Evolutionary conservation across 2,329 filamentous ascomycete species (phyloP), one percentile per base, ranked within the genome.

Genomic region (Parastagonospora avenae): DNA sequence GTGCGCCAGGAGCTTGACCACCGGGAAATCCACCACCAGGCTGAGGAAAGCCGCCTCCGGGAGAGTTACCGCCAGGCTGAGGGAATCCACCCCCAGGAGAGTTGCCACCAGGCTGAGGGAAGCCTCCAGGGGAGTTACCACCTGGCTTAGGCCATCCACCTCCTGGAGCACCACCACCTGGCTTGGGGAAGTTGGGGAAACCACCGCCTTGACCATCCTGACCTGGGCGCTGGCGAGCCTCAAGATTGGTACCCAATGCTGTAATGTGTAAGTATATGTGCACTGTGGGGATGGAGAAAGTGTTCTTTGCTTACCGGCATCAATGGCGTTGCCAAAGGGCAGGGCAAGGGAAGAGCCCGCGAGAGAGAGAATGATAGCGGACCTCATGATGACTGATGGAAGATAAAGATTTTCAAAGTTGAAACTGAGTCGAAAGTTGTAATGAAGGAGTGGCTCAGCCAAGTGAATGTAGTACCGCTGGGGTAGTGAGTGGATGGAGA

Each of bases 321-420:
- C 54, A 33, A 57, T 33, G 32, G 50, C 48, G 42, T 45, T 42
- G 38, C 49, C 46, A 16, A 60, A 48, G 14, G 63, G 50, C 19
- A 55, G 46, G 42, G 65, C 63, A 4, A 58, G 31, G 28, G 64
- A 44, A n/a, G 59, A 54, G 48, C 65, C 52, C 36, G 59, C 52
- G 37, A 68, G 58, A 35, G 63, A 55, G 36, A 68, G 52, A 10
- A 66, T 40, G 29, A 68, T 43, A 35, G 54, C 32, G 29, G 59
- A 59, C 50, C 54, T 63, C 64, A 68, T 68, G n/a, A 48, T 57
- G 53, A 42, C 14, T 8, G 27, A 27, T 31, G 27, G 10, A 36
- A 14, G 33, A 36, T 36, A 27, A 27, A n/a, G 38, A 36, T 19
- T 15, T 8, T 15, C 15, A 15, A 32, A 10, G 19, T 31, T 35